A percentile compares a stretch with the other conserved stretches of the same genome.
Conservation (phyloP, 208 protist genomes). For the Crithidia acanthocephali region DNA sequence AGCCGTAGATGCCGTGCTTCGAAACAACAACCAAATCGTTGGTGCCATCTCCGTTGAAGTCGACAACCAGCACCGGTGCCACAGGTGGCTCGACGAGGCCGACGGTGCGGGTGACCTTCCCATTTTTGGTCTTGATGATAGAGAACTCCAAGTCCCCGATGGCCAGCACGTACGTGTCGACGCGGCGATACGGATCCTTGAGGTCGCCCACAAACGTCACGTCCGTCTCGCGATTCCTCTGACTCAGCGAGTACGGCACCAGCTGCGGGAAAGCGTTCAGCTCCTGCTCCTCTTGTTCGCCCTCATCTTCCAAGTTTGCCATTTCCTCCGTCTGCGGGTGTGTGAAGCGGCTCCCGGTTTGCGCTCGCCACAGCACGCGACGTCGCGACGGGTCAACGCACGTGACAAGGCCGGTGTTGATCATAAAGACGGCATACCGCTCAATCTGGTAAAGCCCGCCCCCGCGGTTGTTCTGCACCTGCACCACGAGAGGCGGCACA, state of each 20-base stretch:
- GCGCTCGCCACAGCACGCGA: slow-evolving; percentile 82
- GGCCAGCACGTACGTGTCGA: slow-evolving; percentile 84
- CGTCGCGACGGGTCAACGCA: slow-evolving; percentile 76
- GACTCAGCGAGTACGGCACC: slow-evolving; percentile 66
- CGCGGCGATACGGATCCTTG: slow-evolving; percentile 47
- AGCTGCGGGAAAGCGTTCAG: slow-evolving; percentile 69
- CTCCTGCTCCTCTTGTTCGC: slow-evolving; percentile 30
- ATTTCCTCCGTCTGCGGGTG: slow-evolving; percentile 31
- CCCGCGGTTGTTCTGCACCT: slow-evolving; percentile 62
- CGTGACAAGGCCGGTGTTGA: slow-evolving; percentile 85
- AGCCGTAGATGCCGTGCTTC: slow-evolving; percentile 65
- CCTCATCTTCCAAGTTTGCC: slow-evolving; percentile 30
- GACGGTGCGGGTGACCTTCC: slow-evolving; percentile 66
- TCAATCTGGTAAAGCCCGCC: slow-evolving; percentile 71
- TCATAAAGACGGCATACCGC: slow-evolving; percentile 83
- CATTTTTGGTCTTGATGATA: slow-evolving; percentile 63
- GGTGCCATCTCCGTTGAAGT: slow-evolving; percentile 90
- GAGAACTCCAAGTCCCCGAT: slow-evolving; percentile 73
- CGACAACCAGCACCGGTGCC: slow-evolving; percentile 76
- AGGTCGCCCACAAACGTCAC: slow-evolving; percentile 51
- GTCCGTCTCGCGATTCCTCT: slow-evolving; percentile 51
- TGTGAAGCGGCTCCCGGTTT: slow-evolving; percentile 65
- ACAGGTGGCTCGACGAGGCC: slow-evolving; percentile 55
- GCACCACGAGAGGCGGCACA: slow-evolving; percentile 78
- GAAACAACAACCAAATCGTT: slow-evolving; percentile 90